Evolutionary conservation across 2,329 filamentous ascomycete species (phyloP), one percentile per base, ranked within the genome.

Genomic region (Neonectria faginata): DNA sequence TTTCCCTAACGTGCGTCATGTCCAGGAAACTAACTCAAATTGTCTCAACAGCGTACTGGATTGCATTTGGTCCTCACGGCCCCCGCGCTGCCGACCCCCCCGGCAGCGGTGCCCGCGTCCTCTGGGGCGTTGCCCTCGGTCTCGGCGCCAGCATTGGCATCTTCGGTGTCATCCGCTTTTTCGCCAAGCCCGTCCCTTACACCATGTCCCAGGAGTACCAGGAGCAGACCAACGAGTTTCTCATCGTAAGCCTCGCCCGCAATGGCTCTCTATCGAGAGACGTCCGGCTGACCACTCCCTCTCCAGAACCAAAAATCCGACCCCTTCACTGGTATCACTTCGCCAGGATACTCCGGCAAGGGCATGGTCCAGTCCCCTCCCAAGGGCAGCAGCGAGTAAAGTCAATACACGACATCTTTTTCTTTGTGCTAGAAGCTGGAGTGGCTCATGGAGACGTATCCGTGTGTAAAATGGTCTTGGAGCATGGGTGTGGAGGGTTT

Each of bases 141-240:
- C 76, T 97, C 70, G 84, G 82, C 68, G 86, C 85, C 75, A 91
- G 90, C 71, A 81, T 91, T 73, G 86, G 82, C 70, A 67, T 97
- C 80, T 98, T 98, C 85, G 84, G 84, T 75, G 68, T 81, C 75
- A 87, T 92, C 79, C 92, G 94, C 76, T 72, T 86, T 72, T 90
- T 92, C 79, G 93, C 92, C 76, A 86, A 88, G 79, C 87, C 88
- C 65, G 77, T 87, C 68, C 96, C 96, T 72, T 85, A 86, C 80
- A 97, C 95, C 76, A 97, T 99, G 94, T 95, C 86, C 84, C 92
- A 93, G 87, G 96, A 99, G 84, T 98, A 92, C 89, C 93, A 99
- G 85, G 94, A 98, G 86, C 91, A 91, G 74, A 88, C 91, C 73
- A 97, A 99, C 83, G 96, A 97, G 85, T 96, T 92, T 82, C 86